Evolutionary conservation across 371 early-diverging fungal genomes (phyloP), one percentile per base, ranked within the genome.

Genomic region (Actinomucor elegans): DNA sequence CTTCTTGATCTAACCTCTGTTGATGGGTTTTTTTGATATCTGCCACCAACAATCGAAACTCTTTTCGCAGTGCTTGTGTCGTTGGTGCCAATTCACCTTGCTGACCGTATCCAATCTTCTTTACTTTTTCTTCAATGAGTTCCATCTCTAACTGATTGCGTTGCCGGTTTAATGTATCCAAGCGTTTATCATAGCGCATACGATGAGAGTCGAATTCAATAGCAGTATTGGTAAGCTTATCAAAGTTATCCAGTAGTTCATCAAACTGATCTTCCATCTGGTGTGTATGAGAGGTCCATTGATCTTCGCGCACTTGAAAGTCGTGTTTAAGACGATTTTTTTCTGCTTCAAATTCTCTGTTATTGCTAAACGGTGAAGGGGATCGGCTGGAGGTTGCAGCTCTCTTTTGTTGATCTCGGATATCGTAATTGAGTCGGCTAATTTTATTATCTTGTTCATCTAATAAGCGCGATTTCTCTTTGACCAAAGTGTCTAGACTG

Each of bases 11-110:
- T 34, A 84, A 57, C 6, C 67, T 49, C 33, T 63, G 67, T 38
- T 81, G 79, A 42, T 86, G 84, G 15, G 80, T 76, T 21, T 55
- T 46, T 43, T 81, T 79, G 27, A 80, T 57, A 21, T 86, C 82
- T 12, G 60, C 64, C 52, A 84, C 77, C 28, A 83, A 66, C 15
- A 71, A 45, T 36, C 86, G 61, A 56, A 86, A 86, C 44, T 86
- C 86, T 47, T 75, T 82, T 23, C 86, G 66, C 36, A 86, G 47
- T 0, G 78, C 67, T 0, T 77, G 71, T 0, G 86, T 86, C 0
- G 82, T 73, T 0, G 73, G 52, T 8, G 60, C 20, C 11, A 18
- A 33, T 1, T 31, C 51, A 9, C 52, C 42, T 26, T 33, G 11
- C 18, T 41, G 34, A 20, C 35, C 54, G 32, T 62, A 49, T 5